Evolutionary conservation across 2,329 filamentous ascomycete genomes (phyloP).

Genomic region (Penicillium oxalicum): DNA sequence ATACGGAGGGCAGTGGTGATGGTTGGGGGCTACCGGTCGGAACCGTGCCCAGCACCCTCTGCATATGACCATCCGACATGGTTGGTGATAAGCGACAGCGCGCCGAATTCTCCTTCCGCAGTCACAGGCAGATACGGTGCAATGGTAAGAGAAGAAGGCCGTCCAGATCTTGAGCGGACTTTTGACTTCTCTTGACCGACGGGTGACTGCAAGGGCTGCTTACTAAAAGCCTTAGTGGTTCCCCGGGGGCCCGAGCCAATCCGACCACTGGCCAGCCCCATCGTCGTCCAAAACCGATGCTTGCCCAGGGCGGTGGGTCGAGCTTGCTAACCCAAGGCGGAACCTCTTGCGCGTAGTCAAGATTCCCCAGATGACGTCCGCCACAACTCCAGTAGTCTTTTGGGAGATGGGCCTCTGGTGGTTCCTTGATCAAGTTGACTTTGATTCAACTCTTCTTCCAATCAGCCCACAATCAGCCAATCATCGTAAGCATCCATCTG

Average conservation of each 20-base stretch:
- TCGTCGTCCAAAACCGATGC: too few relatives aligned
- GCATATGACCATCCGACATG: conserved; percentile 33
- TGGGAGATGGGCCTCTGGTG: too few relatives aligned
- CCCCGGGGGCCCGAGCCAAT: too few relatives aligned
- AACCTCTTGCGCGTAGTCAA: neutral
- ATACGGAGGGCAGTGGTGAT: conserved; percentile 21
- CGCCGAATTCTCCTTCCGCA: conserved; percentile 20
- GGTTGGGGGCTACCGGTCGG: conserved; percentile 23
- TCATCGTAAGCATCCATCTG: too few relatives aligned
- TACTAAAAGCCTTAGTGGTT: conserved; percentile 17
- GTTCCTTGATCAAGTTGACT: neutral
- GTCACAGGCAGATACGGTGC: conserved; percentile 12
- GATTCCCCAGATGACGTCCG: neutral
- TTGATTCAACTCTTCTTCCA: neutral
- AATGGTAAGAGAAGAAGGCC: conserved; percentile 7
- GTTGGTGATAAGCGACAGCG: conserved; percentile 20
- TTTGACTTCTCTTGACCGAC: neutral
- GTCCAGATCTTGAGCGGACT: conserved; percentile 16
- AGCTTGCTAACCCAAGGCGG: neutral
- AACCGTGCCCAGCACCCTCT: conserved; percentile 29
- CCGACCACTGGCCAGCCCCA: too few relatives aligned
- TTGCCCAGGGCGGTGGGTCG: neutral
- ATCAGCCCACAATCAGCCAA: too few relatives aligned
- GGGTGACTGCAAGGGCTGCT: conserved; percentile 8
- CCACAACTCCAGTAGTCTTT: neutral